These are phyloP conservation scores for Leavenworthia alabamica DNA, from an alignment of 345 rosid genomes.

Conservation along the genomic window DNA sequence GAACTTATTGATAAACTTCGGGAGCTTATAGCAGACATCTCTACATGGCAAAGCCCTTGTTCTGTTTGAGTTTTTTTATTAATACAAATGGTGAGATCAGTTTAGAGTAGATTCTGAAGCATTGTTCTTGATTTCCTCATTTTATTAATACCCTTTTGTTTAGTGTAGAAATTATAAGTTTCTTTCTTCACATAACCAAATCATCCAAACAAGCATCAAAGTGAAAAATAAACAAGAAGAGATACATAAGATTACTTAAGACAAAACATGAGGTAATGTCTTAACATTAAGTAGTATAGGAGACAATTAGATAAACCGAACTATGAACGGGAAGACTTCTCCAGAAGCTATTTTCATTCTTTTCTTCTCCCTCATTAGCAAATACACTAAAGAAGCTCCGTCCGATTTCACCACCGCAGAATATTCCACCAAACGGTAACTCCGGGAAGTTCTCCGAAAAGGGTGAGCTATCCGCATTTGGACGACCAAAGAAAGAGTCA, in stretches of 20 bases:
- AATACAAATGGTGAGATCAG: background rate
- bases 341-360: constrained; percentile 18
- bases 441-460: constrained; percentile 59
- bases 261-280: background rate
- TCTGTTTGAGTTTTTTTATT: constrained; percentile 34
- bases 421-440: constrained; percentile 54
- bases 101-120: constrained; percentile 6
- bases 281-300: constrained; percentile 21
- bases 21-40: constrained; percentile 62
- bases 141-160: too few relatives aligned
- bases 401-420: constrained; percentile 63
- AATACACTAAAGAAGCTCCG: constrained; percentile 40
- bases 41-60: constrained; percentile 95
- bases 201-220: too few relatives aligned
- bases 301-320: constrained; percentile 52
- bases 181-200: too few relatives aligned
- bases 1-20: constrained; percentile 71
- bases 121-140: constrained; percentile 2
- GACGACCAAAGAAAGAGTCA: constrained; percentile 37
- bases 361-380: constrained; percentile 1
- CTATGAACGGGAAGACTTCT: constrained; percentile 53
- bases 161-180: too few relatives aligned
- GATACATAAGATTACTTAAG: too few relatives aligned
- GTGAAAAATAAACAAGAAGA: too few relatives aligned
- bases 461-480: constrained; percentile 50